Evolutionary conservation across 1,284 basidiomycete genomes (phyloP), one percentile per base, ranked within the genome.

Genomic region (Trichosporon sp.): DNA sequence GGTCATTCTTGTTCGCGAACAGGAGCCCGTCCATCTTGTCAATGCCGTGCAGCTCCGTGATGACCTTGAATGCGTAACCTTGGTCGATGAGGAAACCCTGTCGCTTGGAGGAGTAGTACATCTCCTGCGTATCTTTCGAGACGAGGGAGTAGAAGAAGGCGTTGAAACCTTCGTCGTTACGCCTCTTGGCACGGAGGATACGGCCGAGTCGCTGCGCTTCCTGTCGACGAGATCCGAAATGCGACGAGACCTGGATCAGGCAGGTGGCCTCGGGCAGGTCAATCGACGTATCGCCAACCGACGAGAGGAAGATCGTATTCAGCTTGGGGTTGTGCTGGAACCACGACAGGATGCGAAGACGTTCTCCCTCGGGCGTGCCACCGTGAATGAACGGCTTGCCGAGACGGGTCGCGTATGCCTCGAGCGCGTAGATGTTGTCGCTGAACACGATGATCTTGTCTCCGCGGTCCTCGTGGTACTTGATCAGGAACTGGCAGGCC

Each of bases 371-470:
- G 1, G 95, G 91, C 1, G 96, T 99, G 0, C 91, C 94, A 61
- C 96, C 97, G 81, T 99, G 96, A 77, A 99, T 99, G 84, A 93
- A 99, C 5, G 93, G 89, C 84, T 98, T 98, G 65, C 90, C 90
- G 26, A 99, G 88, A 79, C 96, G 96, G 85, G 92, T 92, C 0
- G 97, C 97, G 78, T 99, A 99, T 7, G 94, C 93, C 89, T 98
- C 94, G 35, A 99, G 86, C 0, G 97, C 96, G 80, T 89, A 99
- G 31, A 99, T 96, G 80, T 99, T 99, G 83, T 99, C 97, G 1
- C 95, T 98, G 81, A 99, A 99, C 2, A 99, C 97, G 72, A 99
- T 99, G 78, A 99, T 95, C 86, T 99, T 99, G 86, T 99, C 97
- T 8, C 97, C 97, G 76, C 97, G 88, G 74, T 91, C 91, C 86